phyloP scores from a whole-genome alignment of 2,329 filamentous ascomycete genomes.

The Cytospora paraplurivora region DNA sequence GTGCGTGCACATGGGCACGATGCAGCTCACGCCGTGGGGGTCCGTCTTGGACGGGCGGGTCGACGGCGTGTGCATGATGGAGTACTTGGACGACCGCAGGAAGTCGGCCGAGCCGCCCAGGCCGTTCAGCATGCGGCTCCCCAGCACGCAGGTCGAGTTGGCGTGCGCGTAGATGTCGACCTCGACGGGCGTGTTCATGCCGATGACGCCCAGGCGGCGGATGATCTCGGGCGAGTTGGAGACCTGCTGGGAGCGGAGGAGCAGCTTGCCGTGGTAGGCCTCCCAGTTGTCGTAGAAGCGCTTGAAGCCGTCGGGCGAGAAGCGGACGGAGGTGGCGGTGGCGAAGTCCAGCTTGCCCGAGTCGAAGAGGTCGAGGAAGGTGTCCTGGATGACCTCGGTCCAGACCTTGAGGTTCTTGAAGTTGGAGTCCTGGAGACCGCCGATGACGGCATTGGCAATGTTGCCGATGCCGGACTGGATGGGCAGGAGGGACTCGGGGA shows the following conservation, averaged over 20 bases:
- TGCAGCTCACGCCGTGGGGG: constrained; percentile 78
- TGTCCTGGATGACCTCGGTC: constrained; percentile 89
- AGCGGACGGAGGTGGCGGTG: constrained; percentile 85
- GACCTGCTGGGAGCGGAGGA: constrained; percentile 84
- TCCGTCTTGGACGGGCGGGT: constrained; percentile 81
- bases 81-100: constrained; percentile 77
- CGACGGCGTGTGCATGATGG: constrained; percentile 90
- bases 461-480: constrained; percentile 90
- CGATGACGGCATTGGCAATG: constrained; percentile 89
- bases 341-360: constrained; percentile 85
- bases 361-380: constrained; percentile 91
- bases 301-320: constrained; percentile 88
- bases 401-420: constrained; percentile 89
- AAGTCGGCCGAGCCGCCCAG: constrained; percentile 83
- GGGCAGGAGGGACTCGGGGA: constrained; percentile 76
- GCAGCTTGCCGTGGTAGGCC: constrained; percentile 75
- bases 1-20: constrained; percentile 93
- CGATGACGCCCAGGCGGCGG: constrained; percentile 81
- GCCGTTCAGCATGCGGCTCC: constrained; percentile 83
- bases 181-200: constrained; percentile 94
- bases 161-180: constrained; percentile 95
- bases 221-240: constrained; percentile 92
- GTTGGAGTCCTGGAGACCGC: constrained; percentile 77
- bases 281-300: constrained; percentile 90
- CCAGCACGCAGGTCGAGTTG: constrained; percentile 89